A percentile compares a stretch with the other conserved stretches of the same genome.
These are phyloP conservation scores for Daedalea quercina DNA, from an alignment of 768 basidiomycete species.

Conservation along the genomic window DNA sequence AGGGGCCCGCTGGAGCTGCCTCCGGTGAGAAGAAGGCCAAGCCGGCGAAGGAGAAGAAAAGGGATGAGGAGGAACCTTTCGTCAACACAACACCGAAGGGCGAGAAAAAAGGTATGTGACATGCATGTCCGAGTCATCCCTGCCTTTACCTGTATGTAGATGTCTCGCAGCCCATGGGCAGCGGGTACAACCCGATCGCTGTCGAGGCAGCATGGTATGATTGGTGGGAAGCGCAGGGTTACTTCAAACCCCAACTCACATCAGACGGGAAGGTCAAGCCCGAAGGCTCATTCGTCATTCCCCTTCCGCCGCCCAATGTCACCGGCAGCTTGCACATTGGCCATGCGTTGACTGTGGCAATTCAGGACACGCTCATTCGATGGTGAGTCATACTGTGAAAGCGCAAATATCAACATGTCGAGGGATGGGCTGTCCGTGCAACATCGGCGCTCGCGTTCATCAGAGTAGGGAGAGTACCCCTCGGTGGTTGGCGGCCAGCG, in stretches of 20 bases:
- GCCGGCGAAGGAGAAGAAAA: conserved; percentile 67
- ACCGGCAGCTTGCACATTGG: conserved; percentile 95
- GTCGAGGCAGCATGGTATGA: conserved; percentile 97
- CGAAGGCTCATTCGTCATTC: conserved; percentile 76
- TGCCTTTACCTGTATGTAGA: conserved; percentile 39
- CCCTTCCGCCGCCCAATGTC: conserved; percentile 92
- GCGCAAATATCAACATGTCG: neutral
- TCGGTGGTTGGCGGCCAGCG: no score
- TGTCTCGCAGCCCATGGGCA: conserved; percentile 78
- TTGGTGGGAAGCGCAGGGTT: conserved; percentile 92
- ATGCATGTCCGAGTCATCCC: neutral
- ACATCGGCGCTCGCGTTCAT: no score
- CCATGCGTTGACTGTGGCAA: conserved; percentile 85
- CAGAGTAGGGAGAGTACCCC: no score
- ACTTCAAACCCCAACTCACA: conserved; percentile 72
- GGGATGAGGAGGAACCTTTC: conserved; percentile 69
- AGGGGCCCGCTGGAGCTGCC: conserved; percentile 21
- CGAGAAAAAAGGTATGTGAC: conserved; percentile 80
- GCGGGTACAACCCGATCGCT: conserved; percentile 92
- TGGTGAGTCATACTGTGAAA: conserved; percentile 47
- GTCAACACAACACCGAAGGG: conserved; percentile 87
- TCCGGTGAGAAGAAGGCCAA: conserved; percentile 63
- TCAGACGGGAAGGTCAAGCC: conserved; percentile 51
- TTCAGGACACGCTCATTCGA: conserved; percentile 85
- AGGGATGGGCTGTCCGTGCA: no score